Evolutionary conservation across 139 green algal species (phyloP).

Genomic region (Volvox reticuliferus): DNA sequence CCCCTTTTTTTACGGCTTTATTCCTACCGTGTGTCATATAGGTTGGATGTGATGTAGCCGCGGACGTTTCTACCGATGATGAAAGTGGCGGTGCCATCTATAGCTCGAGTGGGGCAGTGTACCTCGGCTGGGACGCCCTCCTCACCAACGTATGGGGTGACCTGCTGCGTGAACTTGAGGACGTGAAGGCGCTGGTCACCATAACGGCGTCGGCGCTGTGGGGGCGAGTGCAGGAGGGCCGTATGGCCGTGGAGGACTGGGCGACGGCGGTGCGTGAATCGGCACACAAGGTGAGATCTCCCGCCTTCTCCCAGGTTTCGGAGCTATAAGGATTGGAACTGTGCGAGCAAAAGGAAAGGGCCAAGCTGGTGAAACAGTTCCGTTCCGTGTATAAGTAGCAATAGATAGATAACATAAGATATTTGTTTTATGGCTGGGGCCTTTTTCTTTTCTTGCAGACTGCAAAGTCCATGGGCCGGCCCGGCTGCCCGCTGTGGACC

Average conservation of each 20-base stretch:
- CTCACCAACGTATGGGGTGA: not conserved
- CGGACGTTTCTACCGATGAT: not conserved
- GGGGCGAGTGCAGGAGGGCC: not conserved
- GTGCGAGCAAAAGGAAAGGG: no score
- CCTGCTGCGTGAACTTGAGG: constrained; percentile 11
- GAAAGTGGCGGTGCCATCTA: not conserved
- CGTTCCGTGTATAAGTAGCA: no score
- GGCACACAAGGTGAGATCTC: not conserved
- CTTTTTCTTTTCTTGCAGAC: not conserved
- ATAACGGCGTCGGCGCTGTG: not conserved
- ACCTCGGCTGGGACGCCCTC: constrained; percentile 35
- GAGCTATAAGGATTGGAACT: no score
- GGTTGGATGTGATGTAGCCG: not conserved
- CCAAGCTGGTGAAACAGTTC: no score
- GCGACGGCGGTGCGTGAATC: not conserved
- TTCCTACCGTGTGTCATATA: not conserved
- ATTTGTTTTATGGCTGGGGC: no score
- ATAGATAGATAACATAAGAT: no score
- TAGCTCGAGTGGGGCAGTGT: not conserved
- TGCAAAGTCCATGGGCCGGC: constrained; percentile 3
- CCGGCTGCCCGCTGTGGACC: constrained; percentile 30
- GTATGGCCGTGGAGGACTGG: constrained; percentile 8
- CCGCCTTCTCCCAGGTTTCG: no score
- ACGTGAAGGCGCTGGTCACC: not conserved
- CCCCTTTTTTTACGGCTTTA: no score